Conservation (phyloP, 2,329 filamentous ascomycete genomes). For the Beauveria sp. region DNA sequence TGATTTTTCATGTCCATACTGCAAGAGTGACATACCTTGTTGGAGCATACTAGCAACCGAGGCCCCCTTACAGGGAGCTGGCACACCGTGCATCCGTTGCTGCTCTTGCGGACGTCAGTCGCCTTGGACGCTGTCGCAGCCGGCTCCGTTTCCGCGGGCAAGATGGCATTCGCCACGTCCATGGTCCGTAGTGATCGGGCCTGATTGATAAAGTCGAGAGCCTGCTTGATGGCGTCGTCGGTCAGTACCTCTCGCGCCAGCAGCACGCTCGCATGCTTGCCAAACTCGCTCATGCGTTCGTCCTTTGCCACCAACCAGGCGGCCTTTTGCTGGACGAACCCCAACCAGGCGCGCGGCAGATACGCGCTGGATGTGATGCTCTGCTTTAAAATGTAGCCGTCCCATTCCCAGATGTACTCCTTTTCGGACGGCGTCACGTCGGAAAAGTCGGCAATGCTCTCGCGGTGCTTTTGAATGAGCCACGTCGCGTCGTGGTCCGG, state of each 20-base stretch:
- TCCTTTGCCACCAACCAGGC: slow-evolving; percentile 43
- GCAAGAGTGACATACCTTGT: slow-evolving; percentile 32
- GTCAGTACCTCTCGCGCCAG: slow-evolving; percentile 40
- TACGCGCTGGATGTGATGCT: slow-evolving; percentile 45
- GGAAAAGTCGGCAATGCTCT: slow-evolving; percentile 49
- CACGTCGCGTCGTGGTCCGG: slow-evolving; percentile 40
- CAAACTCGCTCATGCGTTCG: slow-evolving; percentile 45
- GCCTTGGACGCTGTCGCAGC: slow-evolving; percentile 20
- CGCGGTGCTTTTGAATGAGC: slow-evolving; percentile 52
- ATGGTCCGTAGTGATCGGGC: slow-evolving; percentile 17
- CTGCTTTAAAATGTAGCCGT: slow-evolving; percentile 44
- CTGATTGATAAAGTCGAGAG: slow-evolving; percentile 35
- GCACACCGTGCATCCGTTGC: slow-evolving; percentile 41
- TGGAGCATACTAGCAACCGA: slow-evolving; percentile 40
- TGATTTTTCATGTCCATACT: neutral
- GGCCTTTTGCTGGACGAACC: slow-evolving; percentile 43
- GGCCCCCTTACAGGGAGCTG: slow-evolving; percentile 40
- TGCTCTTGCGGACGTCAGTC: slow-evolving; percentile 32
- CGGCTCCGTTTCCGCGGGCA: neutral
- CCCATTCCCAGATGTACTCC: slow-evolving; percentile 53
- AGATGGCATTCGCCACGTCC: slow-evolving; percentile 17
- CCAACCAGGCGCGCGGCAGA: slow-evolving; percentile 43
- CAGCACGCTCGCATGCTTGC: slow-evolving; percentile 45
- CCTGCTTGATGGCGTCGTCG: slow-evolving; percentile 35
- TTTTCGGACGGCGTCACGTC: slow-evolving; percentile 47